Evolutionary conservation across 208 protist species (phyloP).

Genomic region (Acanthamoeba royreba): DNA sequence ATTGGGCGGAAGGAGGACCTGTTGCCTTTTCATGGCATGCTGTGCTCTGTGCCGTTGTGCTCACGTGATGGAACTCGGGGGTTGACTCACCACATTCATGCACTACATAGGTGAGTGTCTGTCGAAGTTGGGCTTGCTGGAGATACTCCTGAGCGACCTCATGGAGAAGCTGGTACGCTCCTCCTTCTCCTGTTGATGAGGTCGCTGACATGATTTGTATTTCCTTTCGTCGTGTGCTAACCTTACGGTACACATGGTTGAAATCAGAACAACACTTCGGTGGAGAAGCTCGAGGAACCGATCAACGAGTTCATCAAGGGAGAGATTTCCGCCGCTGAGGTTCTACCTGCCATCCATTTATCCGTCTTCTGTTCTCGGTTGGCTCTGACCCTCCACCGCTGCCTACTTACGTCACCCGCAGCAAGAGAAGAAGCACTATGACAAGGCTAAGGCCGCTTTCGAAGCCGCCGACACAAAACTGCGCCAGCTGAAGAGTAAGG

Average conservation of each 20-base stretch:
- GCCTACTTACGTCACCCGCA: too few species aligned
- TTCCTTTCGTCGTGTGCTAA: too few species aligned
- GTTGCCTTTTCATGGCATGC: neutral
- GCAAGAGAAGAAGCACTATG: slow-evolving; percentile 49
- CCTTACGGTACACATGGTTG: too few species aligned
- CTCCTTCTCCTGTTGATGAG: neutral
- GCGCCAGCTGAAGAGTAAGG: slow-evolving; percentile 15
- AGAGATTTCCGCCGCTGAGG: slow-evolving; percentile 27
- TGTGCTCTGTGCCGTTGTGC: neutral
- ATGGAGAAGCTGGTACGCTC: neutral
- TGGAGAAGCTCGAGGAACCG: neutral
- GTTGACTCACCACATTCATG: too few species aligned
- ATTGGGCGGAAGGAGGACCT: too few species aligned
- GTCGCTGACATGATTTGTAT: too few species aligned
- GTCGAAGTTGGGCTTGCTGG: neutral
- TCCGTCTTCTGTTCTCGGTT: too few species aligned
- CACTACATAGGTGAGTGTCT: slow-evolving; percentile 4
- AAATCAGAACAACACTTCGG: neutral
- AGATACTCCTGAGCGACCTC: neutral
- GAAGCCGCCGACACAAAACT: slow-evolving; percentile 33
- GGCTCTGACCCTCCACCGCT: too few species aligned
- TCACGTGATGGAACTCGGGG: too few species aligned
- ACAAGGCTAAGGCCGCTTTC: slow-evolving; percentile 35
- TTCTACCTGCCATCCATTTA: too few species aligned
- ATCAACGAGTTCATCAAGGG: slow-evolving; percentile 43